Evolutionary conservation across 2,329 filamentous ascomycete species (phyloP).

Genomic region (Magnaporthiopsis poae): DNA sequence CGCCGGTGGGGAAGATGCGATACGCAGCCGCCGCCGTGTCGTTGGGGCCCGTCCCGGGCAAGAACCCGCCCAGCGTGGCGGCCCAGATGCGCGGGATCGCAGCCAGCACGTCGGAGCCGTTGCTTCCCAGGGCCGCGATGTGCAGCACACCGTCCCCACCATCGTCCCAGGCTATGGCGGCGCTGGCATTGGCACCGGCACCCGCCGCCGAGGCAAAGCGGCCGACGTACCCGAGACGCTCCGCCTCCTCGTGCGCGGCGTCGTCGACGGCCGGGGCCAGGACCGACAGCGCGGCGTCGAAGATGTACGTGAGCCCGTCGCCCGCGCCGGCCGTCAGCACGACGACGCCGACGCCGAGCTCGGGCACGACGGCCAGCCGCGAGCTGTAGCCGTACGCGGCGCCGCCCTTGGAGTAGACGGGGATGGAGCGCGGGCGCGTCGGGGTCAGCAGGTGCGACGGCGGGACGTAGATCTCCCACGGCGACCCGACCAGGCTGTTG

Average conservation of each 20-base stretch:
- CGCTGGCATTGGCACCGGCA: no score
- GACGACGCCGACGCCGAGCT: slow-evolving; percentile 1
- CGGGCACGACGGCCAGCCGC: neutral
- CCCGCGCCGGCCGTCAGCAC: neutral
- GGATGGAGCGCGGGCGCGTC: neutral
- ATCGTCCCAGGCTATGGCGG: neutral
- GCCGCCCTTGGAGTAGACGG: slow-evolving; percentile 2
- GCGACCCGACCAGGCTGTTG: neutral
- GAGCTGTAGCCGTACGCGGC: neutral
- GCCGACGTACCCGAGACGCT: neutral
- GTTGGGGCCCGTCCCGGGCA: neutral
- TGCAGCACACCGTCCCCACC: neutral
- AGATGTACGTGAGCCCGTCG: neutral
- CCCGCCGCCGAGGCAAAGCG: neutral
- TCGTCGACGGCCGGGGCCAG: neutral
- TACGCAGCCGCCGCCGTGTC: neutral
- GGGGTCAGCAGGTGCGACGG: neutral
- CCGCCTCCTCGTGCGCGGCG: neutral
- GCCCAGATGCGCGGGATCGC: neutral
- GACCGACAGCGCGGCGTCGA: neutral
- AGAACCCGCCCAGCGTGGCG: neutral
- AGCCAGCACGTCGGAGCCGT: slow-evolving; percentile 3
- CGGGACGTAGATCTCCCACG: neutral
- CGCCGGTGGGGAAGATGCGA: neutral
- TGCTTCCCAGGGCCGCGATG: neutral